Conservation (phyloP, 805 yeast genomes). For the Lachancea nothofagi region DNA sequence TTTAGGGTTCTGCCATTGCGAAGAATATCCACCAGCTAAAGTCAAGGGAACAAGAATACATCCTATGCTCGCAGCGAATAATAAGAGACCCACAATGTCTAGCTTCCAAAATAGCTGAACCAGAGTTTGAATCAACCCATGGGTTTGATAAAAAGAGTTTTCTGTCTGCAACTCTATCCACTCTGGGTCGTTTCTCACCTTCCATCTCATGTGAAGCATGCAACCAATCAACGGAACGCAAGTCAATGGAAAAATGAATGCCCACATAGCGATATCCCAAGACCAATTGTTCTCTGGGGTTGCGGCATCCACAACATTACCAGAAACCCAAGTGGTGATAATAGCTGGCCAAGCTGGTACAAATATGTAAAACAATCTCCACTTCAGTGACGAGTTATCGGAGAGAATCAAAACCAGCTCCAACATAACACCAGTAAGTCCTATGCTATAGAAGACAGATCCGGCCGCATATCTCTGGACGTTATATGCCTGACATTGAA, state of each 20-base stretch:
- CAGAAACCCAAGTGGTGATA: conserved; percentile 73
- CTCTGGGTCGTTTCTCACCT: conserved; percentile 49
- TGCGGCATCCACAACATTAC: conserved; percentile 43
- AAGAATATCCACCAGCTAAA: conserved; percentile 57
- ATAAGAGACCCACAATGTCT: conserved; percentile 59
- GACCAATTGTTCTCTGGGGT: conserved; percentile 42
- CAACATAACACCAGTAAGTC: conserved; percentile 60
- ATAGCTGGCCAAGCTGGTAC: conserved; percentile 67
- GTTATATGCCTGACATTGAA: conserved; percentile 50
- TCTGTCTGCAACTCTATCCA: conserved; percentile 40
- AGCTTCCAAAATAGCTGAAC: conserved; percentile 51
- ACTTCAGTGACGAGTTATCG: conserved; percentile 61
- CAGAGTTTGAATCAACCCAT: conserved; percentile 33
- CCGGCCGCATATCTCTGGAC: conserved; percentile 53
- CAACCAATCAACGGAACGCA: conserved; percentile 53
- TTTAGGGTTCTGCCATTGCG: conserved; percentile 53
- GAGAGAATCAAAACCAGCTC: conserved; percentile 53
- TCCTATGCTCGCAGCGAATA: conserved; percentile 53
- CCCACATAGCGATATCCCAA: conserved; percentile 81
- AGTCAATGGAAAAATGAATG: conserved; percentile 62
- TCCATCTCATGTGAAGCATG: conserved; percentile 49
- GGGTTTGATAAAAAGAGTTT: conserved; percentile 35
- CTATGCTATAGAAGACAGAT: conserved; percentile 41
- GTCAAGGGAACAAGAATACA: conserved; percentile 67
- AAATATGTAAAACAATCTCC: conserved; percentile 63